Base-by-base conservation (phyloP, 768 basidiomycete genomes). In the Boletus rex-veris region DNA sequence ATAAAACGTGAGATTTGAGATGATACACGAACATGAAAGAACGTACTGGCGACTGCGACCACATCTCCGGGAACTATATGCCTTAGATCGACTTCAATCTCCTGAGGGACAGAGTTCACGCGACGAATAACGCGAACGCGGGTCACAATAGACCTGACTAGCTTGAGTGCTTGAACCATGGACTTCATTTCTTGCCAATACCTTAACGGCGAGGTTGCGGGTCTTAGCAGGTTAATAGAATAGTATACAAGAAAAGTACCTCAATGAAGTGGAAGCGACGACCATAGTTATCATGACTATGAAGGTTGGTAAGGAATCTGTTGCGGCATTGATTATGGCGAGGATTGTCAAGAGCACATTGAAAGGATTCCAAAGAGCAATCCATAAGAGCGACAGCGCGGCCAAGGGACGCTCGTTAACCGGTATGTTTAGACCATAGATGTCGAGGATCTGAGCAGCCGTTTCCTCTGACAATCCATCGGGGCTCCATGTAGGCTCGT, bases 241-340 rank as follows among this genome's bases (percentile, higher is more conserved):
- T 1, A 16, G 2, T 6, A 15, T 21, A 9, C 39, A 39, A 47
- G 42, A 31, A 37, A 46, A n/a, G 38, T 45, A 72, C 62, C 71
- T 67, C 45, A 72, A 44, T 11, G 64, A 61, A 3, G 69, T 69
- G 12, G 72, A 72, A 41, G 72, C 71, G 30, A 72, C 48, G 3
- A 73, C 71, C 71, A 72, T 72, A 36, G 57, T 50, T 36, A 73
- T 61, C 70, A 72, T 71, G 43, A 72, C 71, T 9, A 58, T 57
- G 31, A 73, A 72, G 3, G 71, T 72, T 7, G 71, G 61, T 14
- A 64, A 28, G 19, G 72, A 72, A 41, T 64, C 10, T 15, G 71
- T 72, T 14, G 65, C 72, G n/a, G 69, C 59, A 36, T 68, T 73
- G 37, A 73, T 47, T 5, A 65, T 0, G 0, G 71, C 71, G 9